These are phyloP conservation scores for Bipolaris oryzae DNA, from an alignment of 2,329 filamentous ascomycete species.

Conservation along the genomic window DNA sequence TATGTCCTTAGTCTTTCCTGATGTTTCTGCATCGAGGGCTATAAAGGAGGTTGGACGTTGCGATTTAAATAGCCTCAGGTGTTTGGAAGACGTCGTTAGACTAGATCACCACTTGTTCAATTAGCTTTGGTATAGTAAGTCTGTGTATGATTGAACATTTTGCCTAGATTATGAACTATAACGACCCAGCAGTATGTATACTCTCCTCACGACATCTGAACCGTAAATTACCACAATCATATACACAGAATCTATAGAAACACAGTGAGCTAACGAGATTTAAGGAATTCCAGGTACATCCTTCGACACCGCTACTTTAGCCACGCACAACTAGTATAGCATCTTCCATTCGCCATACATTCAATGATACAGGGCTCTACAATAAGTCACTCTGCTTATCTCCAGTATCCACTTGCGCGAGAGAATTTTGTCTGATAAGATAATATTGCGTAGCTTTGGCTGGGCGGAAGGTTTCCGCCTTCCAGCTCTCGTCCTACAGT, in stretches of 20 bases:
- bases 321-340: not conserved
- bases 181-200: not conserved
- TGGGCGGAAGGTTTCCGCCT: not conserved
- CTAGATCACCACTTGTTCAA: not conserved
- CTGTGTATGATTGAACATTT: not conserved
- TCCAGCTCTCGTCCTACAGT: too few species aligned
- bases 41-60: not conserved
- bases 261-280: not conserved
- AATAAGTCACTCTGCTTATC: not conserved
- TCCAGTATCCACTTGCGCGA: not conserved
- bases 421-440: not conserved
- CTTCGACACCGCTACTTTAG: not conserved
- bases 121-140: not conserved
- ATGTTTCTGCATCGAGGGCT: not conserved
- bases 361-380: not conserved
- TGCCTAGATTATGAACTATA: not conserved
- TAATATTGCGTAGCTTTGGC: not conserved
- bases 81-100: not conserved
- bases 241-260: not conserved
- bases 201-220: not conserved
- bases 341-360: not conserved
- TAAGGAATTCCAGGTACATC: not conserved
- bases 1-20: not conserved
- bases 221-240: not conserved
- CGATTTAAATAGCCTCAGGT: not conserved